A percentile compares a stretch with the other conserved stretches of the same genome.
phyloP scores from a whole-genome alignment of 768 basidiomycete species.

The Tulasnella sp. region DNA sequence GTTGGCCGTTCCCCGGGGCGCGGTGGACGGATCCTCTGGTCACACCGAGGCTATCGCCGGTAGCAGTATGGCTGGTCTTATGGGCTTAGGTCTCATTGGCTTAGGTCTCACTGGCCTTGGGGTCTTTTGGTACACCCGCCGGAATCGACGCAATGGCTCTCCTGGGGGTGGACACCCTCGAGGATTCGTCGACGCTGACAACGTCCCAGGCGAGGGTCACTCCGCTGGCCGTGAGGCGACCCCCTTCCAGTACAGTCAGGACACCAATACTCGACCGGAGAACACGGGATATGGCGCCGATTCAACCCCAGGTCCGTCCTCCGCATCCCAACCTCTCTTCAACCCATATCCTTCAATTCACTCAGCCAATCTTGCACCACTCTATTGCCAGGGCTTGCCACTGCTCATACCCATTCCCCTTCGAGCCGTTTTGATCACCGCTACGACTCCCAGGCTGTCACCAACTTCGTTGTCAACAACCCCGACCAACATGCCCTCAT shows the following conservation, averaged over 20 bases:
- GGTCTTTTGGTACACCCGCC: neutral
- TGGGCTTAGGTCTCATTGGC: too few species aligned
- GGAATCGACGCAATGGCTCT: neutral
- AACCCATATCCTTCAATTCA: neutral
- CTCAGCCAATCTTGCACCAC: too few species aligned
- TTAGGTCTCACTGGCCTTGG: neutral
- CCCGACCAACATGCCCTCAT: too few species aligned
- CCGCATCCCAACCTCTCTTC: neutral
- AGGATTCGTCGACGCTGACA: neutral
- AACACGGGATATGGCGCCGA: neutral
- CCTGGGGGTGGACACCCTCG: neutral
- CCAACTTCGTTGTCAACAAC: neutral
- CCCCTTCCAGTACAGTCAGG: neutral
- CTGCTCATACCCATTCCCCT: too few species aligned
- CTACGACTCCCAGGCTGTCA: neutral
- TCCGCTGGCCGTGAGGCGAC: neutral
- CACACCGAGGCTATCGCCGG: neutral
- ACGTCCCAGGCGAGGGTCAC: neutral
- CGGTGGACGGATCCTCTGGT: neutral
- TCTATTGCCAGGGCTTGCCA: too few species aligned
- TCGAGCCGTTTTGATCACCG: too few species aligned
- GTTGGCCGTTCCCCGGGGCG: neutral
- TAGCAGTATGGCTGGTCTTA: neutral
- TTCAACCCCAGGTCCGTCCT: neutral
- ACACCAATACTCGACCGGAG: neutral